Evolutionary conservation across 805 yeast species (phyloP).

Genomic region (Wickerhamomyces canadensis): DNA sequence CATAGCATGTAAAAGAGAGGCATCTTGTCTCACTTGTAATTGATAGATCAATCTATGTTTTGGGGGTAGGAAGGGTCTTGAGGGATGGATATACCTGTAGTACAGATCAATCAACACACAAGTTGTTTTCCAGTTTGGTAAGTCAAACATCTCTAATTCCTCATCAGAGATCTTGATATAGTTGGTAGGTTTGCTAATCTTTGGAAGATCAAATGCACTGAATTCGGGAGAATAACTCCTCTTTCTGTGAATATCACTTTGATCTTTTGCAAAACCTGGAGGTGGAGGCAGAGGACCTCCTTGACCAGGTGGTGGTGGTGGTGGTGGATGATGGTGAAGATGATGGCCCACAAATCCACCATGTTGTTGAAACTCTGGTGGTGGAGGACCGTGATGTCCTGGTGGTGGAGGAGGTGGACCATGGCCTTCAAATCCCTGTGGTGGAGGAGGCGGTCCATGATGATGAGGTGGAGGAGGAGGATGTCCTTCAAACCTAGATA

Average conservation of each 20-base stretch:
- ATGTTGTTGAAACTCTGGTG: neutral
- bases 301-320: constrained; percentile 1
- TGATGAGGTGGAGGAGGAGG: constrained; percentile 4
- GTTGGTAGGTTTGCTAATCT: constrained; percentile 5
- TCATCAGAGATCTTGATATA: constrained; percentile 23
- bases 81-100: constrained; percentile 36
- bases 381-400: neutral
- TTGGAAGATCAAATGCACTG: constrained; percentile 7
- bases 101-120: constrained; percentile 31
- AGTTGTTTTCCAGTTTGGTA: constrained; percentile 32
- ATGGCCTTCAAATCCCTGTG: too few species aligned
- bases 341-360: neutral
- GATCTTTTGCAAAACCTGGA: neutral
- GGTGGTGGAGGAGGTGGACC: neutral
- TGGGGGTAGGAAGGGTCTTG: constrained; percentile 32
- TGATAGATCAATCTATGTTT: constrained; percentile 26
- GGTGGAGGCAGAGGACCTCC: neutral
- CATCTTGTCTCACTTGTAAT: constrained; percentile 27
- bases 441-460: neutral
- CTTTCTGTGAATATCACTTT: constrained; percentile 5
- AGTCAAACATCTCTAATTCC: constrained; percentile 27
- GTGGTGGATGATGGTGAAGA: neutral
- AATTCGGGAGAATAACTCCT: constrained; percentile 3
- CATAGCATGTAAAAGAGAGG: constrained; percentile 29
- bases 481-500: constrained; percentile 1